Base-by-base conservation (phyloP, 2,329 filamentous ascomycete species). In the Colletotrichum chlorophyti region DNA sequence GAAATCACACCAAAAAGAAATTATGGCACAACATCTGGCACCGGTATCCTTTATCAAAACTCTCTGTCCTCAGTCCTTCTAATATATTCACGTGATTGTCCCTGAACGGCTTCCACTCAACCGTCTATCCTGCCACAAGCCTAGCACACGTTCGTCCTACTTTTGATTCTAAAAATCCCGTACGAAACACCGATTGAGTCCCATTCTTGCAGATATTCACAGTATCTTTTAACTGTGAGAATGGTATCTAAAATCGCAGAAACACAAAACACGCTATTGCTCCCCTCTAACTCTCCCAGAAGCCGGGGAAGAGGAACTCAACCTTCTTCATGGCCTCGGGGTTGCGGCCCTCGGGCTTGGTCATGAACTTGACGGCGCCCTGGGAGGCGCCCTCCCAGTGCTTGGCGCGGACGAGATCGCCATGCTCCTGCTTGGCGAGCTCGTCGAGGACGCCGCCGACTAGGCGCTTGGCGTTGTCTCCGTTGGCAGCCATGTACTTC, bases 401-500 rank as follows among this genome's bases (percentile, higher is more conserved):
- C 81, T 90, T 94, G 21, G 90, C 95, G 60, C 83, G 77, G 35
- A 97, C 87, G 54, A 95, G 74, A 58, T 94, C 88, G 52, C 74
- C 78, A 74, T 96, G 86, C 70, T 94, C 90, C 59, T 91, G 83
- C 71, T 90, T 88, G 67, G 85, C 87, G 66, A 98, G 81, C 75
- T 93, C 89, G 74, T 98, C 91, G 53, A 99, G 80, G 40, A 98
- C 93, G 27, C 91, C 91, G 31, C 86, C 91, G 29, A 99, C 88
- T 54, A 98, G 88, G 48, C 87, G 82, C 72, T 89, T 89, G 29
- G 95, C 95, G 70, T 98, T 99, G 70, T 89, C 83, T 49, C 91
- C 83, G 76, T 99, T 99, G 65, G 92, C 90, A 72, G 90, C 89
- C 95, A 99, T 99, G 76, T 96, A 91, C 61, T 87, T 90, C 87